These are phyloP conservation scores for Trichoderma parareesei DNA, from an alignment of 495 filamentous ascomycete species.

Conservation along the genomic window DNA sequence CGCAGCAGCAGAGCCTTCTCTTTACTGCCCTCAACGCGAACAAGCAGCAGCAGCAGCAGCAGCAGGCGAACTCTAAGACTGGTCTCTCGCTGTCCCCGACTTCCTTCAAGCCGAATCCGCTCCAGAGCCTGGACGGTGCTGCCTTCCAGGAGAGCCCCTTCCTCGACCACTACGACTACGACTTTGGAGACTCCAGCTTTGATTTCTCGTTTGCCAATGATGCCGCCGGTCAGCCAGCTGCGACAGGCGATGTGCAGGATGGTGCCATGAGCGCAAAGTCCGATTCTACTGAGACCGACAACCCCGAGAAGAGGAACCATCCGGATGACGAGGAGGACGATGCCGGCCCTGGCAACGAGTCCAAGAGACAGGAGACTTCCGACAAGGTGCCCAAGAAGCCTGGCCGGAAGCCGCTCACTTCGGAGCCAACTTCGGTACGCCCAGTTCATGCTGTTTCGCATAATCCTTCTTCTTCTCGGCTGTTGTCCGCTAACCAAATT, in stretches of 20 bases:
- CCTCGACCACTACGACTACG: slow-evolving; percentile 63
- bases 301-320: slow-evolving; percentile 75
- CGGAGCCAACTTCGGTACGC: slow-evolving; percentile 91
- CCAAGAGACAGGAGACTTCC: slow-evolving; percentile 73
- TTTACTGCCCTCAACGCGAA: slow-evolving; percentile 84
- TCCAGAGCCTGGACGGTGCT: slow-evolving; percentile 27
- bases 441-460: background rate
- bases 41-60: slow-evolving; percentile 22
- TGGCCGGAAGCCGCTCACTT: slow-evolving; percentile 89
- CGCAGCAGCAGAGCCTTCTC: slow-evolving; percentile 79
- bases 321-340: slow-evolving; percentile 63
- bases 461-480: background rate
- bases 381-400: slow-evolving; percentile 83
- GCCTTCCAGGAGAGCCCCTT: slow-evolving; percentile 67
- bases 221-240: slow-evolving; percentile 46
- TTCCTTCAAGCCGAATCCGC: slow-evolving; percentile 47
- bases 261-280: slow-evolving; percentile 50
- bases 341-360: slow-evolving; percentile 38
- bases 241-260: slow-evolving; percentile 56
- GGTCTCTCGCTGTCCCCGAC: slow-evolving; percentile 43
- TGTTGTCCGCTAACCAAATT: slow-evolving; percentile 33
- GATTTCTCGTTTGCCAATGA: slow-evolving; percentile 58
- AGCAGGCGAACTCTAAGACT: slow-evolving; percentile 22
- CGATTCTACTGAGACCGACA: slow-evolving; percentile 56
- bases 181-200: slow-evolving; percentile 41